Conservation (phyloP, 345 rosid genomes). For the Pistacia vera region DNA sequence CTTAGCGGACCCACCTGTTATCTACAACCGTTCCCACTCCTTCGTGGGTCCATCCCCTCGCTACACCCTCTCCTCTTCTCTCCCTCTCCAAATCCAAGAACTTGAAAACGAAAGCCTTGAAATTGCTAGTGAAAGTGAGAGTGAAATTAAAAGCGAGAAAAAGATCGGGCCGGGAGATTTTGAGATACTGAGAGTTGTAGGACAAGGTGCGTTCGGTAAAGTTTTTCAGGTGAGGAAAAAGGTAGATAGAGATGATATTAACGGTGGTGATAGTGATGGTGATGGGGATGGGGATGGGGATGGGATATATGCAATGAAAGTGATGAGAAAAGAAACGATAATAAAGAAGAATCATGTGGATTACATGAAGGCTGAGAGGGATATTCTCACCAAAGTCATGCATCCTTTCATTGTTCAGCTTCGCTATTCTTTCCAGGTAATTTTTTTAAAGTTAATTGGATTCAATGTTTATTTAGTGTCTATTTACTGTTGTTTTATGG, state of each 20-base stretch:
- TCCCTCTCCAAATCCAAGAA: conserved; percentile 47
- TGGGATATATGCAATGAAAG: conserved; percentile 78
- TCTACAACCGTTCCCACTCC: conserved; percentile 72
- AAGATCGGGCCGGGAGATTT: conserved; percentile 63
- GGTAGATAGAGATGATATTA: conserved; percentile 1
- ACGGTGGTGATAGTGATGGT: conserved; percentile 15
- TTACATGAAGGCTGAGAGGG: conserved; percentile 78
- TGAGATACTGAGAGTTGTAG: conserved; percentile 65
- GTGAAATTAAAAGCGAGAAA: background rate
- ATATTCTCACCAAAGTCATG: conserved; percentile 67
- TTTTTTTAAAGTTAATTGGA: background rate
- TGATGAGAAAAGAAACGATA: conserved; percentile 66
- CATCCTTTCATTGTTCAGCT: conserved; percentile 78
- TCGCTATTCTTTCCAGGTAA: conserved; percentile 77
- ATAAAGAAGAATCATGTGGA: conserved; percentile 76
- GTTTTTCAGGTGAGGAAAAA: conserved; percentile 66
- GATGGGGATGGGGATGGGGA: conserved; percentile 54
- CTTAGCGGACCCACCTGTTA: conserved; percentile 48
- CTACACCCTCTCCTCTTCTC: conserved; percentile 45
- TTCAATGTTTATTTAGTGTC: background rate
- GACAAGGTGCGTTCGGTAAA: conserved; percentile 75
- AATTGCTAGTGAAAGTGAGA: background rate
- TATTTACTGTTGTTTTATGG: background rate
- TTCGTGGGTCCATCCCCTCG: conserved; percentile 83
- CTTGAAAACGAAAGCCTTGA: conserved; percentile 22